Base-by-base conservation (phyloP, 2,329 filamentous ascomycete genomes). In the Aspergillus sp. region DNA sequence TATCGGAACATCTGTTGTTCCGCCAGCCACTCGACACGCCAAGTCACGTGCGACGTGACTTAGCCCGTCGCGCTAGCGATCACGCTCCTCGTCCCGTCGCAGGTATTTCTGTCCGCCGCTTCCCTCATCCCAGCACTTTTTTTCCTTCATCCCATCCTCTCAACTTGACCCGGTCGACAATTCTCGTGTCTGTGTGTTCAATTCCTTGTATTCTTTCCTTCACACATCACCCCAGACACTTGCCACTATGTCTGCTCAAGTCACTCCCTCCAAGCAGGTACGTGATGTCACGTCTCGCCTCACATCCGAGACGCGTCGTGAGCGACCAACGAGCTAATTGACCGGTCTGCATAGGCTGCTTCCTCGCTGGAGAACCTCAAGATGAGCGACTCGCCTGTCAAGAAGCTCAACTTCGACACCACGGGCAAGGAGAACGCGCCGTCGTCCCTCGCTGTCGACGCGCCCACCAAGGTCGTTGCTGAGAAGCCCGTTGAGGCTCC, bases 301-400 rank as follows among this genome's bases (percentile, higher is more conserved):
- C 60, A 56, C 55, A 47, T 52, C 56, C 42, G 51, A 56, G 62
- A 71, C 66, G 65, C 69, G 66, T 71, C 64, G 58, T 45, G 49
- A 63, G 53, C 52, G 64, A 58, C 57, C 59, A 60, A 54, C 53
- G 56, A 57, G 70, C 69, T 71, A 71, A 74, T 73, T 72, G 77
- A 63, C 53, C 50, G 47, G 56, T 57, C 36, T 53, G 45, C 44
- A 59, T 71, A 97, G 93, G 88, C 88, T 79, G 89, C 91, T 67
- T 87, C 89, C 68, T 91, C 86, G 66, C 88, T 97, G 69, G 87
- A 94, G 75, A 85, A 84, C 64, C 82, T 97, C 73, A 95, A 93
- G 78, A 95, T 97, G 85, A 78, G 72, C 59, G 89, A 95, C 64
- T 94, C 91, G 1, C 91, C 92, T 43, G 78, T 88, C 59, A 96